Percentiles rank a stretch among this genome's conserved stretches.
Evolutionary conservation across 345 rosid species (phyloP).

Genomic region (Euphorbia lathyris): DNA sequence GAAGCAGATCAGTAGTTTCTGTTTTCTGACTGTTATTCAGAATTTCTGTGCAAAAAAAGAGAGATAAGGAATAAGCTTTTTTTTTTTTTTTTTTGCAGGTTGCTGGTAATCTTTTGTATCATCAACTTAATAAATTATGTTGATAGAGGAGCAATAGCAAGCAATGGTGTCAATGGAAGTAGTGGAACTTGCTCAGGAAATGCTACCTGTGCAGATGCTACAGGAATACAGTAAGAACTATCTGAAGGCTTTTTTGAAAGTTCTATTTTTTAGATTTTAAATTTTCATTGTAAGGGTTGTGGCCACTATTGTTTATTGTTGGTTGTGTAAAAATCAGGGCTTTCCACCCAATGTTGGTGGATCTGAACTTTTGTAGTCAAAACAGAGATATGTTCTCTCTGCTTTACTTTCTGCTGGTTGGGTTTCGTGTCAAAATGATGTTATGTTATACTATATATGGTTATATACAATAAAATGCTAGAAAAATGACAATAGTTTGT

Average conservation of each 20-base stretch:
- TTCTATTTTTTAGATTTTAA: too few relatives aligned
- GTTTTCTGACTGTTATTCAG: not conserved
- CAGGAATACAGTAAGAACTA: constrained; percentile 86
- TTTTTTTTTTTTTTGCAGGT: constrained; percentile 46
- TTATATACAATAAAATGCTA: too few relatives aligned
- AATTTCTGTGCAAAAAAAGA: not conserved
- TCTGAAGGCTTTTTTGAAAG: constrained; percentile 2
- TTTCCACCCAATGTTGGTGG: not conserved
- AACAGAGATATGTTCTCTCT: not conserved
- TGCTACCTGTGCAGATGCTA: constrained; percentile 75
- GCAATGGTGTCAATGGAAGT: constrained; percentile 96
- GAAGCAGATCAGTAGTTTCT: not conserved
- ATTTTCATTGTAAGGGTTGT: not conserved
- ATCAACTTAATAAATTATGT: constrained; percentile 79
- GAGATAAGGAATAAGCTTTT: not conserved
- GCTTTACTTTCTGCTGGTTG: not conserved
- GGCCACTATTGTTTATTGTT: not conserved
- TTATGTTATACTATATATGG: too few relatives aligned
- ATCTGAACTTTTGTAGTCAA: not conserved
- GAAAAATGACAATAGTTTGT: too few relatives aligned
- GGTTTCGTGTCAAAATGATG: too few relatives aligned
- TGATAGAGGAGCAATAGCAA: constrained; percentile 94
- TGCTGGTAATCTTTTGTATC: constrained; percentile 72
- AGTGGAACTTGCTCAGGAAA: constrained; percentile 49
- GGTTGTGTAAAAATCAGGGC: constrained; percentile 1